A percentile compares a stretch with the other conserved stretches of the same genome.
Evolutionary conservation across 148 eudicot species (phyloP).

Genomic region (Diospyros lotus): DNA sequence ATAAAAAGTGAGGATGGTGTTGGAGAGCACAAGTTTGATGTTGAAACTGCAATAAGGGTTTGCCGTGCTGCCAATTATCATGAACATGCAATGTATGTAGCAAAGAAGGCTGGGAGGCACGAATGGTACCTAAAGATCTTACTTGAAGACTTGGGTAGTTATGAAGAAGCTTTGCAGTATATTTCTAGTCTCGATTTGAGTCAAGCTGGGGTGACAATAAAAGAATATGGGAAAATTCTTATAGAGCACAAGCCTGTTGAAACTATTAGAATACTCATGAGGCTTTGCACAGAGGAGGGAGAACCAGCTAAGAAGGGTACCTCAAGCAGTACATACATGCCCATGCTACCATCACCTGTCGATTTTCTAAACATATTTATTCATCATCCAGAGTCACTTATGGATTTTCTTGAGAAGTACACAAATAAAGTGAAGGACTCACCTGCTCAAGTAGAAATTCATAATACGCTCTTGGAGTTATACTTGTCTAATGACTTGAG

Average conservation of each 20-base stretch:
- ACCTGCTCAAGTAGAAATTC: constrained; percentile 93
- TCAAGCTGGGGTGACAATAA: constrained; percentile 90
- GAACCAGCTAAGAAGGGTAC: constrained; percentile 49
- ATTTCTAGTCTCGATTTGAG: constrained; percentile 82
- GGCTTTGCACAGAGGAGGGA: constrained; percentile 92
- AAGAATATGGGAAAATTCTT: constrained; percentile 92
- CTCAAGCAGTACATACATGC: constrained; percentile 30
- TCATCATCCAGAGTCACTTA: constrained; percentile 77
- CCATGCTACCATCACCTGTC: constrained; percentile 95
- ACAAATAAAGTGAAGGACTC: constrained; percentile 88
- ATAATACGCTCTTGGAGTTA: constrained; percentile 83
- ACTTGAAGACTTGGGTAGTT: constrained; percentile 89
- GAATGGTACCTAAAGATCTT: constrained; percentile 93
- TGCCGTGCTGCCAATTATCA: constrained; percentile 97
- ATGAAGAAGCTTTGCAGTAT: constrained; percentile 90
- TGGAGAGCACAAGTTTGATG: constrained; percentile 86
- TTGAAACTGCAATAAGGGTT: constrained; percentile 94
- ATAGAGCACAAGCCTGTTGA: constrained; percentile 88
- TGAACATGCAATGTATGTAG: constrained; percentile 99
- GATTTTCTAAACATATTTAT: constrained; percentile 90
- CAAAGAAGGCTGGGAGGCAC: constrained; percentile 93
- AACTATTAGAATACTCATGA: constrained; percentile 76
- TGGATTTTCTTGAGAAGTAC: constrained; percentile 91
- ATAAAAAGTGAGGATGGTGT: constrained; percentile 85
- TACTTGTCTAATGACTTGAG: constrained; percentile 77